Percentiles rank a stretch among this genome's conserved stretches.
Conservation (phyloP, 352 stramenopile species). For the Phytophthora syringae region DNA sequence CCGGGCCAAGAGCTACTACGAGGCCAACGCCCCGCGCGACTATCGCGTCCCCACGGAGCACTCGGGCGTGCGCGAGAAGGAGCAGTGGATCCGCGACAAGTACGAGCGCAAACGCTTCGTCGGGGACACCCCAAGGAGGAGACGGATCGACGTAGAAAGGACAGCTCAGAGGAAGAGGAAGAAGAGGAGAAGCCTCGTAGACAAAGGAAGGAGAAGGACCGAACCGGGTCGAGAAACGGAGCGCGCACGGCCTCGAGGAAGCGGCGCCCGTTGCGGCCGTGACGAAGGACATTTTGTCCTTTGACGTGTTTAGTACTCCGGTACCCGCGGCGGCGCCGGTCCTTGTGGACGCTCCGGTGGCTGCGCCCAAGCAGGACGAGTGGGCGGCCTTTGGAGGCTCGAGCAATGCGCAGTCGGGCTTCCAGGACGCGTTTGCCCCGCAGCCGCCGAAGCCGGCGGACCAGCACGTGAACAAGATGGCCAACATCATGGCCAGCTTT, state of each 20-base stretch:
- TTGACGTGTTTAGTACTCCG: conserved; percentile 67
- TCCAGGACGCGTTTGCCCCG: conserved; percentile 56
- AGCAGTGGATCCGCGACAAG: conserved; percentile 92
- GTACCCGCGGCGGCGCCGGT: conserved; percentile 21
- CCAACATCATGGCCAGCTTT: conserved; percentile 91
- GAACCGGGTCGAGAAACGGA: conserved; percentile 18
- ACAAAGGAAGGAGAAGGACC: conserved; percentile 12
- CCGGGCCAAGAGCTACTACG: conserved; percentile 90
- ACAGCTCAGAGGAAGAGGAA: conserved; percentile 58
- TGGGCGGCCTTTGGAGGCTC: conserved; percentile 78
- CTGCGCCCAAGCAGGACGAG: conserved; percentile 60
- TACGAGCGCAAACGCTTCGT: conserved; percentile 89
- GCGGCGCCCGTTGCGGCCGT: conserved; percentile 28
- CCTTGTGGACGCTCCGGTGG: conserved; percentile 27
- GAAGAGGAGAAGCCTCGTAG: conserved; percentile 32
- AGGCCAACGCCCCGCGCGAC: conserved; percentile 82
- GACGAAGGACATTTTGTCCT: conserved; percentile 73
- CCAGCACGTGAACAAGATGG: conserved; percentile 80
- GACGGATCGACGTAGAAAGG: conserved; percentile 43
- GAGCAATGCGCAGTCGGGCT: conserved; percentile 38
- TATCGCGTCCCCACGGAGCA: conserved; percentile 84
- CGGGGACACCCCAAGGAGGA: conserved; percentile 36
- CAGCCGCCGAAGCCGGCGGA: conserved; percentile 41
- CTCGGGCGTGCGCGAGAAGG: conserved; percentile 84
- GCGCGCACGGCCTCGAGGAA: conserved; percentile 54